Conservation (phyloP, 805 yeast species). For the Metahyphopichia silvanorum region DNA sequence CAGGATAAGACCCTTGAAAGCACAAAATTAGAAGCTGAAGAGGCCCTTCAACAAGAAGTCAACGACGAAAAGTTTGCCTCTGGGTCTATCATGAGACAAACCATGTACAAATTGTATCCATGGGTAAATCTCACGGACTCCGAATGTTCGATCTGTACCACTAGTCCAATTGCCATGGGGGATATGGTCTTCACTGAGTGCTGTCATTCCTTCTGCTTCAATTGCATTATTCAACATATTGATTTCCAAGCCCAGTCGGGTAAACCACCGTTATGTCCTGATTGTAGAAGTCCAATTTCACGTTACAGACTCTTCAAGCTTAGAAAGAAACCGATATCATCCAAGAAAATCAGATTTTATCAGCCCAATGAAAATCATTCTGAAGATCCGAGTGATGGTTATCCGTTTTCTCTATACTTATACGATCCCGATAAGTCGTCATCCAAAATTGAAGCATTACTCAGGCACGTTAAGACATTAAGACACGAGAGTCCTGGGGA, state of each 20-base stretch:
- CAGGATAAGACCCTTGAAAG: constrained; percentile 10
- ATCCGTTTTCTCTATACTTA: constrained; percentile 32
- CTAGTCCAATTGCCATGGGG: constrained; percentile 53
- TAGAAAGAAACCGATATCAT: constrained; percentile 19
- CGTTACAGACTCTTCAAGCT: constrained; percentile 47
- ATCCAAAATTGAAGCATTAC: constrained; percentile 68
- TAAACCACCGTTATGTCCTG: constrained; percentile 59
- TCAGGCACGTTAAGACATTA: constrained; percentile 54
- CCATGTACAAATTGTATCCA: constrained; percentile 25
- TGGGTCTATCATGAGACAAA: constrained; percentile 1
- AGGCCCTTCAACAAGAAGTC: too few species aligned
- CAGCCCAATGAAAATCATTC: constrained; percentile 15
- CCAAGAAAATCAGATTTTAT: constrained; percentile 27
- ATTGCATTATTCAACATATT: constrained; percentile 71
- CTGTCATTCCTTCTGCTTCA: constrained; percentile 75
- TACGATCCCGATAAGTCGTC: constrained; percentile 57
- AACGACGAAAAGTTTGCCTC: background rate
- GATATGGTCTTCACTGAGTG: constrained; percentile 69
- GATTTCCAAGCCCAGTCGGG: constrained; percentile 54
- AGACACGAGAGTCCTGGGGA: constrained; percentile 54
- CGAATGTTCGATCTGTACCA: constrained; percentile 86
- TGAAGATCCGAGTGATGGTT: constrained; percentile 16
- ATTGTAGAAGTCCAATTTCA: constrained; percentile 61
- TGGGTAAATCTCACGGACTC: constrained; percentile 37
- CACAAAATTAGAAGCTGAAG: constrained; percentile 15